Conservation (phyloP, 768 basidiomycete genomes). For the Serendipita sp. region DNA sequence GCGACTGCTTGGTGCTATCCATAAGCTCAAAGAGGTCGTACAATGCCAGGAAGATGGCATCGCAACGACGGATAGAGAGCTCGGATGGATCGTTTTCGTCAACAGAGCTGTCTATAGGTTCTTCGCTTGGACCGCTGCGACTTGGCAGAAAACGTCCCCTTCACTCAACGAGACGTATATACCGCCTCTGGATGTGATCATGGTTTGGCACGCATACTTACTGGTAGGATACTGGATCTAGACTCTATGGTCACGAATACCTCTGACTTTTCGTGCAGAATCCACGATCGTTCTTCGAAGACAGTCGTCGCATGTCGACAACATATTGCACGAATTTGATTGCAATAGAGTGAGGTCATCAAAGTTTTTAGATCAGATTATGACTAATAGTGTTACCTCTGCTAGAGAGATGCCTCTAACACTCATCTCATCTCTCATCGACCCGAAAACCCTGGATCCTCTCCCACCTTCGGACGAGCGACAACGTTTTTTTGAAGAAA, state of each 20-base stretch:
- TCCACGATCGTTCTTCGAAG: background rate
- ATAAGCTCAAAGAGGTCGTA: background rate
- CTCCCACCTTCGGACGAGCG: background rate
- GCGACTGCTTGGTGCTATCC: background rate
- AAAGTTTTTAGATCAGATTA: background rate
- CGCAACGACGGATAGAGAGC: background rate
- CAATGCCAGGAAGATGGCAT: background rate
- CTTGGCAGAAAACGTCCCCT: background rate
- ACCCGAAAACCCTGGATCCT: background rate
- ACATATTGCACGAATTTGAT: background rate
- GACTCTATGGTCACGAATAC: conserved; percentile 9
- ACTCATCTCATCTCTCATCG: no score
- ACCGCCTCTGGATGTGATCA: no score
- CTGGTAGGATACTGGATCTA: conserved; percentile 12
- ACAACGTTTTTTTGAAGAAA: background rate
- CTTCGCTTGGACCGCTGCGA: background rate
- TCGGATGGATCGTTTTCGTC: background rate
- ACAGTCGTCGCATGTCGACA: background rate
- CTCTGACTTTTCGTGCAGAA: background rate
- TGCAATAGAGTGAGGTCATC: background rate
- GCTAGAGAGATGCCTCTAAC: background rate
- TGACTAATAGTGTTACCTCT: background rate
- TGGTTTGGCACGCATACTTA: background rate
- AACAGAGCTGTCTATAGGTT: background rate
- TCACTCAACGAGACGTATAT: background rate